Conservation (phyloP, 2,329 filamentous ascomycete species). For the Oidium heveae region DNA sequence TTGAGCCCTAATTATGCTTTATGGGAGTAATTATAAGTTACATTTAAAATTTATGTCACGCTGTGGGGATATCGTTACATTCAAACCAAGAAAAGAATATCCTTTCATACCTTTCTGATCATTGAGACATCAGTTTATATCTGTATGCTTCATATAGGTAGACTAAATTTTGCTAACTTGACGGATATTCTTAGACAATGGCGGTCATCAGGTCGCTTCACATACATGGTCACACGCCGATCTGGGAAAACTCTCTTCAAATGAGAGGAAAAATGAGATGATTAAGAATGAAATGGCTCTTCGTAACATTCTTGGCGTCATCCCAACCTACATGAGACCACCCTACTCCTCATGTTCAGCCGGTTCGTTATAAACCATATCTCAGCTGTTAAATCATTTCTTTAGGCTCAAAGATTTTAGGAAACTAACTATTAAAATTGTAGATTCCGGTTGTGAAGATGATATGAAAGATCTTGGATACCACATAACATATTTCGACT, state of each 20-base stretch:
- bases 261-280: conserved; percentile 22
- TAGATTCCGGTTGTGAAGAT: conserved; percentile 13
- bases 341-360: conserved; percentile 20
- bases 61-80: no score
- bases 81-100: no score
- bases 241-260: conserved; percentile 18
- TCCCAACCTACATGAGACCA: conserved; percentile 26
- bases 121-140: no score
- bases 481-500: conserved; percentile 21
- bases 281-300: conserved; percentile 27
- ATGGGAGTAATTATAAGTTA: no score
- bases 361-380: not conserved
- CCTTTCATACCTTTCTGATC: no score
- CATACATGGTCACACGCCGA: conserved; percentile 29
- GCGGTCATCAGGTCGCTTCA: conserved; percentile 33
- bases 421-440: no score
- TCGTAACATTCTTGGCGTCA: conserved; percentile 25
- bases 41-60: no score
- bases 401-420: no score
- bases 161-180: no score
- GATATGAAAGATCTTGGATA: conserved; percentile 19
- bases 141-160: no score
- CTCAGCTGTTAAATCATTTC: not conserved
- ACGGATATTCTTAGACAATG: conserved; percentile 8
- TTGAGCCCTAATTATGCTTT: no score